Conservation (phyloP, 1,139 yeast genomes). For the Pichia sp. region DNA sequence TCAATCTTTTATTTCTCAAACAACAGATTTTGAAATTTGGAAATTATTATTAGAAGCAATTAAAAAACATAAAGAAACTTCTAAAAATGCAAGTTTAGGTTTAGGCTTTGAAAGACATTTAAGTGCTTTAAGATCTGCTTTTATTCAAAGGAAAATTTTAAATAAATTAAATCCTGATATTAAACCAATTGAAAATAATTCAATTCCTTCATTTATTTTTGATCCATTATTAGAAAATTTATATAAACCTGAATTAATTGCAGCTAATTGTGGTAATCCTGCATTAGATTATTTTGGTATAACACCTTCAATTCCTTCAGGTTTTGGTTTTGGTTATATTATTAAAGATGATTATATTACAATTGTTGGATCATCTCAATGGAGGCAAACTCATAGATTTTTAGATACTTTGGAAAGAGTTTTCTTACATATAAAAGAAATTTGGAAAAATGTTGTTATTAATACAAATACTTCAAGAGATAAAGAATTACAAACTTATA, state of each 20-base stretch:
- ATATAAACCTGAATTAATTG: conserved; percentile 33
- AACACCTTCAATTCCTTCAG: conserved; percentile 69
- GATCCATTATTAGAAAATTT: conserved; percentile 30
- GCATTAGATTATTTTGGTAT: conserved; percentile 69
- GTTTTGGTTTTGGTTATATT: conserved; percentile 73
- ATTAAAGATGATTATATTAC: conserved; percentile 63
- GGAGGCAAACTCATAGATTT: conserved; percentile 66
- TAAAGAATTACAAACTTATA: conserved; percentile 22
- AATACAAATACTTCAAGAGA: conserved; percentile 18
- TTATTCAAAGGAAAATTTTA: conserved; percentile 36
- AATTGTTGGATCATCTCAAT: conserved; percentile 59
- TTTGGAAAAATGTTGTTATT: conserved; percentile 34
- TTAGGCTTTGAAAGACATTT: conserved; percentile 68
- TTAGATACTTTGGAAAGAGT: conserved; percentile 60
- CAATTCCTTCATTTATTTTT: conserved; percentile 36
- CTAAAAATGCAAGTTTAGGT: conserved; percentile 52
- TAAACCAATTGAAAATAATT: conserved; percentile 18
- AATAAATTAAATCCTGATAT: conserved; percentile 36
- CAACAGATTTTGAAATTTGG: conserved; percentile 43
- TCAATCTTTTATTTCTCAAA: conserved; percentile 53
- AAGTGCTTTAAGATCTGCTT: conserved; percentile 53
- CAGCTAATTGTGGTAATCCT: conserved; percentile 72
- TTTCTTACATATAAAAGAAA: conserved; percentile 44
- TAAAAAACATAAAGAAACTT: conserved; percentile 42
- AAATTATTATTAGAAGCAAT: conserved; percentile 47